Evolutionary conservation across 805 yeast species (phyloP).

Genomic region (Spathaspora sp.): DNA sequence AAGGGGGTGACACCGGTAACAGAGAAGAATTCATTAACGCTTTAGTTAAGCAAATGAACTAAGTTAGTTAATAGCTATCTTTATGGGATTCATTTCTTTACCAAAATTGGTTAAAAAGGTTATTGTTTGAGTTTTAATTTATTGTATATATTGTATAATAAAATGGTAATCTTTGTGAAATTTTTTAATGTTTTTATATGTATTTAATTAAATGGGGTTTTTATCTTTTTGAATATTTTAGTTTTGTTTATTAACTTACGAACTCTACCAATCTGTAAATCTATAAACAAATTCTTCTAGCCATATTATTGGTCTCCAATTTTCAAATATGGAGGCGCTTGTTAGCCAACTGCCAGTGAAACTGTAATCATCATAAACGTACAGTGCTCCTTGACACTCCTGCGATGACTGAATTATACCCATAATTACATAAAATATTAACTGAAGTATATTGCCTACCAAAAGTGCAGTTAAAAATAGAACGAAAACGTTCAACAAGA

Average conservation of each 20-base stretch:
- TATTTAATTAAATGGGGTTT: constrained; percentile 2
- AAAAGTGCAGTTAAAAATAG: constrained; percentile 19
- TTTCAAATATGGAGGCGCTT: constrained; percentile 12
- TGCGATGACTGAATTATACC: background rate
- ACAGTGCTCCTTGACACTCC: background rate
- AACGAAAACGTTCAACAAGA: constrained; percentile 18
- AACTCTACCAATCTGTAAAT: constrained; percentile 5
- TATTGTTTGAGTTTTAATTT: background rate
- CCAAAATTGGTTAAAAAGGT: background rate
- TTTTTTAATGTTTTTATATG: constrained; percentile 2
- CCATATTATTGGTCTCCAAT: constrained; percentile 33
- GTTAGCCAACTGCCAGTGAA: constrained; percentile 8
- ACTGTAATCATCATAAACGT: constrained; percentile 13
- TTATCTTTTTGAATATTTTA: background rate
- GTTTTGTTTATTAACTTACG: background rate
- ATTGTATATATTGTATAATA: constrained; percentile 1
- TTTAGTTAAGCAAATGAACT: constrained; percentile 91
- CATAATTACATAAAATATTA: constrained; percentile 3
- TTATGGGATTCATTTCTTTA: background rate
- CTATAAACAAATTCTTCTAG: constrained; percentile 24
- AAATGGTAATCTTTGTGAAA: constrained; percentile 3
- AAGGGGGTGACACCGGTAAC: constrained; percentile 99
- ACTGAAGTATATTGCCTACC: constrained; percentile 14
- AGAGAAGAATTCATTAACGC: constrained; percentile 94
- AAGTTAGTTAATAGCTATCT: constrained; percentile 26